A percentile compares a stretch with the other conserved stretches of the same genome.
These are phyloP conservation scores for Penicillium sp. DNA, from an alignment of 2,329 filamentous ascomycete species.

Conservation along the genomic window DNA sequence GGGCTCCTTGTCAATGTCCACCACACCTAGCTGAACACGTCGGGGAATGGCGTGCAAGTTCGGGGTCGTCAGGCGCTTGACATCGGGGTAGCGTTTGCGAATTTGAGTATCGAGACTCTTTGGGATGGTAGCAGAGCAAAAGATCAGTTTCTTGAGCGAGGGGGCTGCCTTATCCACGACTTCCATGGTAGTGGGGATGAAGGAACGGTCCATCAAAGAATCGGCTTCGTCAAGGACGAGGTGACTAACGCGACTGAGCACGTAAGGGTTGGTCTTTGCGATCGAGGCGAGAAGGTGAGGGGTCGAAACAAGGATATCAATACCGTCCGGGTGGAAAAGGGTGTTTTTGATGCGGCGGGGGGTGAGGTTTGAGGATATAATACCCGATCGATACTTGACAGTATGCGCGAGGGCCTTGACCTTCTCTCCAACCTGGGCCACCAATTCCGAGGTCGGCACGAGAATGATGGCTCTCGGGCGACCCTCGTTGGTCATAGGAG, in stretches of 20 bases:
- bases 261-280: constrained; percentile 83
- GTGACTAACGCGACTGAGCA: constrained; percentile 87
- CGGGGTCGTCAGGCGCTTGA: constrained; percentile 84
- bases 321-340: constrained; percentile 75
- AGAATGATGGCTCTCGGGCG: constrained; percentile 82
- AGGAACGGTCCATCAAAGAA: constrained; percentile 90
- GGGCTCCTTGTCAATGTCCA: constrained; percentile 88
- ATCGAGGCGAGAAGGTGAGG: constrained; percentile 88
- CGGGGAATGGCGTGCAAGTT: constrained; percentile 95
- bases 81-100: constrained; percentile 76
- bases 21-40: constrained; percentile 87
- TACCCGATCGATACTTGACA: constrained; percentile 81
- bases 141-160: constrained; percentile 79
- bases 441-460: constrained; percentile 88
- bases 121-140: constrained; percentile 96
- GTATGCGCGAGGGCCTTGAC: constrained; percentile 81
- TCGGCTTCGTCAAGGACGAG: constrained; percentile 94
- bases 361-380: constrained; percentile 75
- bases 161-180: constrained; percentile 81
- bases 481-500: constrained; percentile 68
- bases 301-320: constrained; percentile 84
- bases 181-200: constrained; percentile 75
- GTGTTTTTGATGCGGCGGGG: constrained; percentile 79
- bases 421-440: constrained; percentile 78
- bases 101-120: constrained; percentile 83